Evolutionary conservation across 768 basidiomycete genomes (phyloP).

Genomic region (Mycena galericulata): DNA sequence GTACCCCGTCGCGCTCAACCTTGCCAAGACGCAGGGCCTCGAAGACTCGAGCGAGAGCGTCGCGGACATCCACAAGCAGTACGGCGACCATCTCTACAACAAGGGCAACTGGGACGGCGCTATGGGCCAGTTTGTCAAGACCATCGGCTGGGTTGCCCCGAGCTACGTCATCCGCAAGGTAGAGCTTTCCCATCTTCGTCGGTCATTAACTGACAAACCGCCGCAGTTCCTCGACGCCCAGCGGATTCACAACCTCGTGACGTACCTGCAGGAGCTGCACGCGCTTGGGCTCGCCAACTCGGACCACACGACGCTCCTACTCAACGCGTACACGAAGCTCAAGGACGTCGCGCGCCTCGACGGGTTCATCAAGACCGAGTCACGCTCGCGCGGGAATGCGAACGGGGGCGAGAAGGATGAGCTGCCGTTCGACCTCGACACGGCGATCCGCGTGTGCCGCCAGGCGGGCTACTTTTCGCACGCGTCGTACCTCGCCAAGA

Average conservation of each 20-base stretch:
- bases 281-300: conserved; percentile 90
- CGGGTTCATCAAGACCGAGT: conserved; percentile 92
- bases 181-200: neutral
- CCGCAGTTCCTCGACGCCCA: conserved; percentile 95
- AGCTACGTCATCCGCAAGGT: conserved; percentile 99
- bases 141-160: conserved; percentile 89
- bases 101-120: conserved; percentile 95
- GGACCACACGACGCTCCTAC: conserved; percentile 95
- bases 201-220: neutral
- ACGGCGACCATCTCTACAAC: conserved; percentile 90
- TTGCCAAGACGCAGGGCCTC: conserved; percentile 84
- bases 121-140: conserved; percentile 92
- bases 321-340: conserved; percentile 98
- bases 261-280: conserved; percentile 96
- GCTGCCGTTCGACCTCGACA: conserved; percentile 96
- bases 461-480: conserved; percentile 98
- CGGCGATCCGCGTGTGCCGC: conserved; percentile 95
- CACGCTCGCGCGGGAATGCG: conserved; percentile 53
- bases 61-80: conserved; percentile 90
- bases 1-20: conserved; percentile 83
- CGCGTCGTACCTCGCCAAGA: conserved; percentile 92
- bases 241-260: conserved; percentile 93
- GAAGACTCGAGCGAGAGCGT: conserved; percentile 69
- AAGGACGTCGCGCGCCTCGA: conserved; percentile 91
- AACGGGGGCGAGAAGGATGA: conserved; percentile 65